Percentiles rank a stretch among this genome's conserved stretches.
phyloP scores from a whole-genome alignment of 495 filamentous ascomycete genomes.

The Podospora didyma region DNA sequence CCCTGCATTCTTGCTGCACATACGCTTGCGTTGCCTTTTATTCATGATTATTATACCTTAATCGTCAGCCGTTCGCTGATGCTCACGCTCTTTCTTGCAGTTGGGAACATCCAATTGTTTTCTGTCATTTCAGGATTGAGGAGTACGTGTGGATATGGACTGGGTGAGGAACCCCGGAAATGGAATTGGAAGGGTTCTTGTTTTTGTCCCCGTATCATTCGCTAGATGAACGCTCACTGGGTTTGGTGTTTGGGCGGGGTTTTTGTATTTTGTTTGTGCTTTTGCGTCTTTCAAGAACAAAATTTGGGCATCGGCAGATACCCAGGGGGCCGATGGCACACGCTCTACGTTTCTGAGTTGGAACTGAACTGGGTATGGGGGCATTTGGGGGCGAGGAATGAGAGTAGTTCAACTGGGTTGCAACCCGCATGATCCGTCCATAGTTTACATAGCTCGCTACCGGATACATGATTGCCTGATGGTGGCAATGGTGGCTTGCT shows the following conservation, averaged over 20 bases:
- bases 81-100: slow-evolving; percentile 5
- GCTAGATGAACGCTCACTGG: not conserved
- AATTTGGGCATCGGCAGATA: not conserved
- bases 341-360: not conserved
- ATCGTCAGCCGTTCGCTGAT: not conserved
- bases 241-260: not conserved
- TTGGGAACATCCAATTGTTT: not conserved
- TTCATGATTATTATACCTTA: not conserved
- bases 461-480: too few relatives aligned
- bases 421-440: too few relatives aligned
- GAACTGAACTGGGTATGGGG: not conserved
- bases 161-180: not conserved
- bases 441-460: too few relatives aligned
- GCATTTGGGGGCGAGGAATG: not conserved
- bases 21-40: slow-evolving; percentile 1
- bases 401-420: not conserved
- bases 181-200: slow-evolving; percentile 4
- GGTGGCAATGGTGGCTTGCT: too few relatives aligned
- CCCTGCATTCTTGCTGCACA: not conserved
- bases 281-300: not conserved
- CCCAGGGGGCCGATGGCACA: not conserved
- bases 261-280: not conserved
- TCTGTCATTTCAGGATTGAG: slow-evolving; percentile 4
- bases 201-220: not conserved
- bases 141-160: slow-evolving; percentile 5